Percentiles rank a stretch among this genome's conserved stretches.
Evolutionary conservation across 495 filamentous ascomycete genomes (phyloP).

Genomic region (Talaromyces stipitatus): DNA sequence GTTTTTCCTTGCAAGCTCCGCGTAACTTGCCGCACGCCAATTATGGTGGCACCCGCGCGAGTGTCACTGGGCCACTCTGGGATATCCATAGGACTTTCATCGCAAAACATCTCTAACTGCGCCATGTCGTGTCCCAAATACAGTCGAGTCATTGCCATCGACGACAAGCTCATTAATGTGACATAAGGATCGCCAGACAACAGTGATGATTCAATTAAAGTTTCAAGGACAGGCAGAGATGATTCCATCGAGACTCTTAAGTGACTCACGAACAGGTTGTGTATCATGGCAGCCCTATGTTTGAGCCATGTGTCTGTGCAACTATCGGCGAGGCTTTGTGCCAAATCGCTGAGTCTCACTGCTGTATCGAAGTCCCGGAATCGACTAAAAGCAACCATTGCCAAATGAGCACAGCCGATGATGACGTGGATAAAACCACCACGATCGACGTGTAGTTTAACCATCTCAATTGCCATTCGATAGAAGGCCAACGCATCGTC

Average conservation of each 20-base stretch:
- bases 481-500: constrained; percentile 70
- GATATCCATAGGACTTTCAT: constrained; percentile 68
- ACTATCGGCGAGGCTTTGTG: constrained; percentile 58
- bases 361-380: constrained; percentile 67
- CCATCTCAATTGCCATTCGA: constrained; percentile 61
- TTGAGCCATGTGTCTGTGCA: constrained; percentile 61
- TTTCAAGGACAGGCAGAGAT: constrained; percentile 54
- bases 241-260: constrained; percentile 54
- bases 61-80: constrained; percentile 66
- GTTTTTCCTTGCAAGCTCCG: constrained; percentile 87
- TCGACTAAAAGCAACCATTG: constrained; percentile 63
- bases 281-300: constrained; percentile 63
- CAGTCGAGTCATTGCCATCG: constrained; percentile 61
- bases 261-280: constrained; percentile 68
- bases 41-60: constrained; percentile 68
- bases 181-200: constrained; percentile 68
- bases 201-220: constrained; percentile 60
- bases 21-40: constrained; percentile 60
- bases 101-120: constrained; percentile 67
- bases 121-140: constrained; percentile 67
- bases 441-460: constrained; percentile 58
- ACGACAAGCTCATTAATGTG: constrained; percentile 64
- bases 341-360: constrained; percentile 52
- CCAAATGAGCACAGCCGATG: constrained; percentile 66
- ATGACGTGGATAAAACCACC: constrained; percentile 67